Evolutionary conservation across 139 green algal species (phyloP).

Genomic region (Pleodorina starrii): DNA sequence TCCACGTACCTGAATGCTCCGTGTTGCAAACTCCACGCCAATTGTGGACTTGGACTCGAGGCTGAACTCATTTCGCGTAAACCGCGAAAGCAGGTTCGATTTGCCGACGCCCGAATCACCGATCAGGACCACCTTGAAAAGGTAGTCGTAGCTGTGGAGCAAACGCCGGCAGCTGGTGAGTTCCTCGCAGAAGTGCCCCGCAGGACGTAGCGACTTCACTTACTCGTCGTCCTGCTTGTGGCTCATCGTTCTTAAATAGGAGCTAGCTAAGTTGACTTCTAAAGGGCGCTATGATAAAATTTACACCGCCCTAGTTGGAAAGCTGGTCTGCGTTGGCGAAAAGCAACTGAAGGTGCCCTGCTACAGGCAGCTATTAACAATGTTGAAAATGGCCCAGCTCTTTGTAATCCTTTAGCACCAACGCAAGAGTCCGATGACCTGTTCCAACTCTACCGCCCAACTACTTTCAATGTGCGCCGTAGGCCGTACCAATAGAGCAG

Average conservation of each 20-base stretch:
- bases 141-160: constrained; percentile 95
- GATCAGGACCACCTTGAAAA: constrained; percentile 99
- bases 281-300: not conserved
- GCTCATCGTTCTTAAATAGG: constrained; percentile 63
- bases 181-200: not conserved
- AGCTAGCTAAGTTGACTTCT: not conserved
- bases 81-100: constrained; percentile 97
- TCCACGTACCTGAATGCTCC: constrained; percentile 93
- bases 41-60: constrained; percentile 99
- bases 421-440: not conserved
- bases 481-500: too few relatives aligned
- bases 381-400: not conserved
- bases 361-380: not conserved
- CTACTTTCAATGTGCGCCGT: too few relatives aligned
- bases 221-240: constrained; percentile 89
- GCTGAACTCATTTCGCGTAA: constrained; percentile 99
- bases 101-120: constrained; percentile 99
- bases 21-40: constrained; percentile 98
- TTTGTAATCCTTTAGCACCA: not conserved
- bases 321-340: constrained; percentile 22
- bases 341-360: not conserved
- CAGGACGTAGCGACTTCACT: constrained; percentile 10
- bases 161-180: not conserved
- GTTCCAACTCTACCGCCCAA: too few relatives aligned
- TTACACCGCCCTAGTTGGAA: not conserved